Conservation (phyloP, 331 rosid species). For the Ulmus americana region DNA sequence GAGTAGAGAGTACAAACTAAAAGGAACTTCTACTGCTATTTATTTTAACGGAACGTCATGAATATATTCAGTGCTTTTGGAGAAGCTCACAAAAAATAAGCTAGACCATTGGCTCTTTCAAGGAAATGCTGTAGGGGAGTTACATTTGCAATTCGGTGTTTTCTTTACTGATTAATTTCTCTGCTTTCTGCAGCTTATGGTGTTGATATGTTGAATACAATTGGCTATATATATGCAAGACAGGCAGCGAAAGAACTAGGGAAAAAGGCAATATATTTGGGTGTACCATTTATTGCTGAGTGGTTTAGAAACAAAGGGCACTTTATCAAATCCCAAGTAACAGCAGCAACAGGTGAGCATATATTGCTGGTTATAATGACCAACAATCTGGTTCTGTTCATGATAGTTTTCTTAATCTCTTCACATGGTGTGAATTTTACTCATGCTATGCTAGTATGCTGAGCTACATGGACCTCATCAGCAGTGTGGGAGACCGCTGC, state of each 20-base stretch:
- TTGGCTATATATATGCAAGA: conserved; percentile 93
- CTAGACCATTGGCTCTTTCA: conserved; percentile 1
- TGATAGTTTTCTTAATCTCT: background rate
- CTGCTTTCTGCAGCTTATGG: conserved; percentile 71
- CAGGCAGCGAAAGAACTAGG: conserved; percentile 98
- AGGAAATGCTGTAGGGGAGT: background rate
- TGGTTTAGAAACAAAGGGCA: conserved; percentile 99
- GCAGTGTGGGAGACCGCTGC: background rate
- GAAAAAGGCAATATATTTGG: conserved; percentile 90
- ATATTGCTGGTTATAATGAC: conserved; percentile 18
- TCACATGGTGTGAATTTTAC: no score
- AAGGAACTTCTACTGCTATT: background rate
- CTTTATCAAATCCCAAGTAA: conserved; percentile 90
- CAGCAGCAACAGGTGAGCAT: conserved; percentile 92
- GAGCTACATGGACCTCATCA: conserved; percentile 2
- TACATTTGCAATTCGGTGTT: conserved; percentile 9
- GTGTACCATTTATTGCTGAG: conserved; percentile 93
- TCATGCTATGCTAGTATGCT: no score
- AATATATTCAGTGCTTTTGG: conserved; percentile 9
- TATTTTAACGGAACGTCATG: background rate
- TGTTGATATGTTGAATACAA: conserved; percentile 85
- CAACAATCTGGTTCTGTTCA: conserved; percentile 6
- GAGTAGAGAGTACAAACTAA: background rate
- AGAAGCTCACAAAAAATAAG: background rate
- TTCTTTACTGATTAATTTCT: conserved; percentile 23